These are phyloP conservation scores for Lumnitzera littorea DNA, from an alignment of 345 rosid genomes.

Conservation along the genomic window DNA sequence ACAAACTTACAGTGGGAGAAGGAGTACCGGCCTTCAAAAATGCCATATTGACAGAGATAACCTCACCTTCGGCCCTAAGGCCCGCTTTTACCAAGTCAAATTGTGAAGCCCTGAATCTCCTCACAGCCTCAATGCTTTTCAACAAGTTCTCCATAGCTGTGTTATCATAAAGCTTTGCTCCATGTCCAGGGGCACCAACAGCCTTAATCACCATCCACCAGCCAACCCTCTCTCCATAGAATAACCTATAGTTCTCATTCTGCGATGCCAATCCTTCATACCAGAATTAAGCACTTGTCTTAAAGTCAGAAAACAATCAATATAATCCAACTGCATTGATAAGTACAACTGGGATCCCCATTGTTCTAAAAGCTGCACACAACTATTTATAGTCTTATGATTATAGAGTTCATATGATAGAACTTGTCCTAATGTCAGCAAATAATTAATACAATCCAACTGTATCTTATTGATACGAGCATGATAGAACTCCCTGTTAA, in stretches of 20 bases:
- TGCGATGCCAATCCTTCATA: constrained; percentile 62
- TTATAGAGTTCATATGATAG: no score
- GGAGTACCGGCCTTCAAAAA: constrained; percentile 94
- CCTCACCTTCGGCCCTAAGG: constrained; percentile 76
- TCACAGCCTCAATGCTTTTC: constrained; percentile 70
- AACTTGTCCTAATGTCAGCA: no score
- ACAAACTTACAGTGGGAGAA: constrained; percentile 68
- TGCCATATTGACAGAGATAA: constrained; percentile 70
- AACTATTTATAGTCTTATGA: no score
- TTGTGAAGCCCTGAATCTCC: constrained; percentile 88
- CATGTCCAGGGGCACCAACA: constrained; percentile 90
- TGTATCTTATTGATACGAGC: no score
- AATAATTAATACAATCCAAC: no score
- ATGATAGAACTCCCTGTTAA: no score
- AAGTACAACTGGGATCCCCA: no score
- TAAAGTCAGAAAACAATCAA: no score
- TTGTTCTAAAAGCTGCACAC: no score
- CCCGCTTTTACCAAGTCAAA: constrained; percentile 87
- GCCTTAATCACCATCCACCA: constrained; percentile 94
- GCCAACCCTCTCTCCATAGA: constrained; percentile 74
- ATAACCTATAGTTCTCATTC: constrained; percentile 52
- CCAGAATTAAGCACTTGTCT: not conserved
- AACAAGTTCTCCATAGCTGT: constrained; percentile 87
- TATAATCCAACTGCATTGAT: no score
- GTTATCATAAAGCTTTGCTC: constrained; percentile 87